A percentile compares a stretch with the other conserved stretches of the same genome.
Conservation (phyloP, 345 rosid genomes). For the Lenwebbia sp. region DNA sequence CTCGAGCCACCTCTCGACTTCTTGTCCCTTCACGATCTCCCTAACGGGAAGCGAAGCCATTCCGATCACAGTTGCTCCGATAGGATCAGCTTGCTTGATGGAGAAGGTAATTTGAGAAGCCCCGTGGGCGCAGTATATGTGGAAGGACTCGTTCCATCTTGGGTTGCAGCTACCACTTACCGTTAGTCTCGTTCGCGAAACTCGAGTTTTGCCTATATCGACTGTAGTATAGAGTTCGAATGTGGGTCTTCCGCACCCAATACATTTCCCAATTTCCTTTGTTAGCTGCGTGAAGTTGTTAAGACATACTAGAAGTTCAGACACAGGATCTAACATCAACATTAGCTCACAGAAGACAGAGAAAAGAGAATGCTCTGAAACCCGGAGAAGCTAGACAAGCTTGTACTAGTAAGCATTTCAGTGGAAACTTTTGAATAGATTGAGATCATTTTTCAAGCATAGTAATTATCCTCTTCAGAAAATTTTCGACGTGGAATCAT, state of each 20-base stretch:
- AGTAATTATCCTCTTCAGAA: not conserved
- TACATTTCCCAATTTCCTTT: constrained; percentile 6
- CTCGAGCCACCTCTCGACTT: constrained; percentile 27
- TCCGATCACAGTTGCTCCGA: constrained; percentile 25
- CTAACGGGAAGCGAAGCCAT: constrained; percentile 30
- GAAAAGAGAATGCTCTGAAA: not conserved
- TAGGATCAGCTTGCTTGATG: constrained; percentile 21
- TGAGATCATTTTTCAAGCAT: not conserved
- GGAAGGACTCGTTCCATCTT: constrained; percentile 29
- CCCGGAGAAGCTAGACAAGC: not conserved
- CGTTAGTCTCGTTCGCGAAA: constrained; percentile 25
- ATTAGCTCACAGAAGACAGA: not conserved
- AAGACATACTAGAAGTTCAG: not conserved
- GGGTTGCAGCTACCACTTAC: constrained; percentile 10
- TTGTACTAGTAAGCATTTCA: not conserved
- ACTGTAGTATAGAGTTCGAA: constrained; percentile 25
- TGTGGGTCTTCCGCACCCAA: constrained; percentile 15
- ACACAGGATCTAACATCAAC: not conserved
- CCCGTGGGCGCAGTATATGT: constrained; percentile 38
- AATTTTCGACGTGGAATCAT: not conserved
- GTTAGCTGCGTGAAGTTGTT: constrained; percentile 9
- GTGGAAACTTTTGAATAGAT: not conserved
- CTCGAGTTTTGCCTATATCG: constrained; percentile 22
- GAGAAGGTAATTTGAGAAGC: constrained; percentile 33
- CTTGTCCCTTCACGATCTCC: constrained; percentile 23